Evolutionary conservation across 2,329 filamentous ascomycete species (phyloP).

Genomic region (Beauveria pseudobassiana): DNA sequence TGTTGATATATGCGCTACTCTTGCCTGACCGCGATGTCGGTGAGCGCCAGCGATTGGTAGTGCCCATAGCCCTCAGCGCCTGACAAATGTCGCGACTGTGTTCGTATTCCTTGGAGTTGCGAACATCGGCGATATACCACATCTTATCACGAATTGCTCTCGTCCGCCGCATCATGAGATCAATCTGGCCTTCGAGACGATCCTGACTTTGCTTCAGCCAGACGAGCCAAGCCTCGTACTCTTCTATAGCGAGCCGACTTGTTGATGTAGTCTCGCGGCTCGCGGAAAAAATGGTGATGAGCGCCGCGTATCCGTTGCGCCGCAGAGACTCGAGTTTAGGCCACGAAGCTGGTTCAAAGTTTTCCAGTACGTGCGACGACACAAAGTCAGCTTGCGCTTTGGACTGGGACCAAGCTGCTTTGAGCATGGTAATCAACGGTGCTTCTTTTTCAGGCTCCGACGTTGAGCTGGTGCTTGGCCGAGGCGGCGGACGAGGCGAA

Average conservation of each 20-base stretch:
- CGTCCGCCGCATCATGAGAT: slow-evolving; percentile 66
- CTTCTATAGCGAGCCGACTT: slow-evolving; percentile 64
- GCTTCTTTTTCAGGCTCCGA: slow-evolving; percentile 28
- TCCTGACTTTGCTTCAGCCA: slow-evolving; percentile 79
- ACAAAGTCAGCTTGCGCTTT: slow-evolving; percentile 76
- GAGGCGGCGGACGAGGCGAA: not conserved
- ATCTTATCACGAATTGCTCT: slow-evolving; percentile 85
- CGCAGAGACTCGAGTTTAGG: slow-evolving; percentile 53
- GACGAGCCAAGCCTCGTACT: slow-evolving; percentile 74
- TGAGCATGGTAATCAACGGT: slow-evolving; percentile 56
- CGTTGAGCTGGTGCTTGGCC: not conserved
- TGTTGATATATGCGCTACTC: slow-evolving; percentile 61
- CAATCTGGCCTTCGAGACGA: slow-evolving; percentile 65
- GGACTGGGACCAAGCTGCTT: slow-evolving; percentile 68
- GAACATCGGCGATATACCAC: slow-evolving; percentile 96
- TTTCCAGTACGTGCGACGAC: slow-evolving; percentile 77
- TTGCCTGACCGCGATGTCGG: slow-evolving; percentile 40
- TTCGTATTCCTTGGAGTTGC: slow-evolving; percentile 81
- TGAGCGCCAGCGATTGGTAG: slow-evolving; percentile 48
- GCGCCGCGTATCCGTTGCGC: slow-evolving; percentile 60
- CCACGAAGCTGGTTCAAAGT: slow-evolving; percentile 67
- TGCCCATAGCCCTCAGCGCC: slow-evolving; percentile 85
- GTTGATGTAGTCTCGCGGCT: slow-evolving; percentile 61
- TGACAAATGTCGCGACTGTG: slow-evolving; percentile 79
- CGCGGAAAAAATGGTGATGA: slow-evolving; percentile 69